Base-by-base conservation (phyloP, 331 rosid species). In the Erythrophleum ivorense region DNA sequence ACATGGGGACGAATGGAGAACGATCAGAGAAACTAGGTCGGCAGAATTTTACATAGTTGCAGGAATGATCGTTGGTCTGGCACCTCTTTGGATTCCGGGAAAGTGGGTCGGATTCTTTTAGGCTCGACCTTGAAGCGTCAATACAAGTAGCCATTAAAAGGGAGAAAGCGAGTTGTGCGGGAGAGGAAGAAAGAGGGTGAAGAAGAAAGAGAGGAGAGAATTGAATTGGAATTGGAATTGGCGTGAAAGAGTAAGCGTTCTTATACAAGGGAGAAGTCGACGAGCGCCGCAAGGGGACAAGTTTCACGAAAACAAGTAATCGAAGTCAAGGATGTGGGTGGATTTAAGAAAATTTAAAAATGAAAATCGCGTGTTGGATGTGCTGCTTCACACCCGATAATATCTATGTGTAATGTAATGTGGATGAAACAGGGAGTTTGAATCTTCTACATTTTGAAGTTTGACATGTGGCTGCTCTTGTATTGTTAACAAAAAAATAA, bases 141-240 rank as follows among this genome's bases (percentile, higher is more conserved):
- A 91, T 81, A 64, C 99, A 93, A 76, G 98, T 82, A 4, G 94
- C 95, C 99, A 93, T 92, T 72, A 85, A 75, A 49, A 14, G 54
- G 7, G 33, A 68, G 36, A 19, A 3, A 21, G 10, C 0, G 55
- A 77, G 62, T 5, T 29, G 16, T 29, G 9, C 4, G 75, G 41
- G 1, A 36, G 77, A 68, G 5, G 38, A 33, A 36, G 75, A 53
- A 3, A 49, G 38, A 57, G 67, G 36, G 68, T 11, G 41, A 1
- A 18, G 31, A 77, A 70, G 78, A 24, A 69, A 73, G 52, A 77
- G 53, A 78, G 88, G 81, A 16, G 79, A 43, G 21, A 63, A 50
- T 50, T 50, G 45, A 6, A 63, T 14, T 45, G 46, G 87, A 41
- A 54, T 85, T 59, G 81, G 77, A 43, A 70, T 7, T 55, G 83